Conservation (phyloP, 345 rosid species). For the Sonneratia alba region DNA sequence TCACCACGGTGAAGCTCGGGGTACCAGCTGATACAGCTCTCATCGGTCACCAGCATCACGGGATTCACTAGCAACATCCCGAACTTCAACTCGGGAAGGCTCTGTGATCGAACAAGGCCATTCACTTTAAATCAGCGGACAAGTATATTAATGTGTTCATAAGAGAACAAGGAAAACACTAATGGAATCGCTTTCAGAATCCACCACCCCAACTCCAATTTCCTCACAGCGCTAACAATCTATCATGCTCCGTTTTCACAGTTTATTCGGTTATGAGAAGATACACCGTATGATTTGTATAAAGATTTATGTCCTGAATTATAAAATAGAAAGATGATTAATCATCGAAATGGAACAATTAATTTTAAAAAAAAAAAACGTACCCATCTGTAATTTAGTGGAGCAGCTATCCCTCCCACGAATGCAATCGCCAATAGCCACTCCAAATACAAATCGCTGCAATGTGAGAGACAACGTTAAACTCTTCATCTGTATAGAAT, state of each 20-base stretch:
- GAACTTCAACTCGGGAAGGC: slow-evolving; percentile 51
- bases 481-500: neutral
- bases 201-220: too few species aligned
- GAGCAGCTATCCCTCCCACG: slow-evolving; percentile 67
- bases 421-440: slow-evolving; percentile 75
- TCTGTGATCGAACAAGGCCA: slow-evolving; percentile 24
- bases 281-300: neutral
- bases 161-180: neutral
- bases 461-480: slow-evolving; percentile 2
- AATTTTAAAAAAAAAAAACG: slow-evolving; percentile 14
- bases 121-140: neutral
- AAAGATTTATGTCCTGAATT: too few species aligned
- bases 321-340: neutral
- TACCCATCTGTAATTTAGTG: slow-evolving; percentile 89
- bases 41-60: slow-evolving; percentile 58
- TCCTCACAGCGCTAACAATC: too few species aligned
- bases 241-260: too few species aligned
- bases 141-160: neutral
- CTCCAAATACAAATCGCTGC: slow-evolving; percentile 66
- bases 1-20: slow-evolving; percentile 18
- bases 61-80: slow-evolving; percentile 51
- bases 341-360: neutral
- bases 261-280: neutral
- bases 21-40: slow-evolving; percentile 44
- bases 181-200: too few species aligned